These are phyloP conservation scores for Penicillium sp. DNA, from an alignment of 2,329 filamentous ascomycete genomes.

Conservation along the genomic window DNA sequence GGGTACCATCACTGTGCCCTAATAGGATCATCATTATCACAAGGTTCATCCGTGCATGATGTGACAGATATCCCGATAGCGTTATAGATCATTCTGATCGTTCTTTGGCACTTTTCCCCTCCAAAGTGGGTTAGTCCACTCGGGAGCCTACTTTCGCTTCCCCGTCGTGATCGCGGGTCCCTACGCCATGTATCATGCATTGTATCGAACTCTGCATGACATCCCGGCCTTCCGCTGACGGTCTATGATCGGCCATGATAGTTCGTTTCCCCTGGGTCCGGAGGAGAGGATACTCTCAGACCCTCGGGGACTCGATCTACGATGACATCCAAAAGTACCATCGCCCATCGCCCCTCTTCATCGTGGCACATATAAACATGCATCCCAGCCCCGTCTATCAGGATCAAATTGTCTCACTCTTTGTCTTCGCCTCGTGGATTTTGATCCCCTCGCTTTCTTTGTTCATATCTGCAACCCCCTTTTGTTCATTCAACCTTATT, in stretches of 20 bases:
- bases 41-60: constrained; percentile 26
- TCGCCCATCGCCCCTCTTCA: constrained; percentile 15
- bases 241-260: constrained; percentile 21
- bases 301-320: constrained; percentile 3
- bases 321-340: constrained; percentile 16
- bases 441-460: constrained; percentile 17
- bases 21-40: constrained; percentile 29
- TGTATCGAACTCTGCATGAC: constrained; percentile 21
- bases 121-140: constrained; percentile 9
- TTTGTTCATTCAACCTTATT: constrained; percentile 12
- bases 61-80: constrained; percentile 28
- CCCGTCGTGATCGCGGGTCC: constrained; percentile 22
- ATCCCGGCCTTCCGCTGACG: constrained; percentile 19
- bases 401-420: constrained; percentile 22
- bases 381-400: constrained; percentile 24
- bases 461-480: constrained; percentile 10
- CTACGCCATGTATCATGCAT: constrained; percentile 13
- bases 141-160: constrained; percentile 19
- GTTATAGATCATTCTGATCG: background rate
- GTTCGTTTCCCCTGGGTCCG: constrained; percentile 23
- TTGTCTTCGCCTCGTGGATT: constrained; percentile 24
- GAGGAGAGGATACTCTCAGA: constrained; percentile 11
- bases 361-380: constrained; percentile 35
- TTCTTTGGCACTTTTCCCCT: constrained; percentile 8
- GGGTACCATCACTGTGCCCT: constrained; percentile 21